These are phyloP conservation scores for Cutaneotrichosporon arboriforme DNA, from an alignment of 1,284 basidiomycete genomes.

Conservation along the genomic window DNA sequence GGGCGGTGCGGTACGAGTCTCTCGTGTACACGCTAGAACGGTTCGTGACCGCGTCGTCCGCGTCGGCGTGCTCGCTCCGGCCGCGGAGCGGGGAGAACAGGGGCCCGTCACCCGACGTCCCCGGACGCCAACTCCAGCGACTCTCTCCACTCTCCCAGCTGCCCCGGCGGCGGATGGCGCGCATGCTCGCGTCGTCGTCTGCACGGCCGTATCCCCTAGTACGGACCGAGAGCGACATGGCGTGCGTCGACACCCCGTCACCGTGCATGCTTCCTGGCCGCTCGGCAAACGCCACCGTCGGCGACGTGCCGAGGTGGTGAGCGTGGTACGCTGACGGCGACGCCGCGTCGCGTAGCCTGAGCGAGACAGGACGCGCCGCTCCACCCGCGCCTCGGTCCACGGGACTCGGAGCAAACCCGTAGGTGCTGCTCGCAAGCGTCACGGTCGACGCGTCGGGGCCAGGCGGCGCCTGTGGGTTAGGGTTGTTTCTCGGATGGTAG, in stretches of 20 bases:
- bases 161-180: slow-evolving; percentile 29
- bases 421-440: slow-evolving; percentile 87
- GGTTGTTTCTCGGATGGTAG: slow-evolving; percentile 92
- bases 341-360: slow-evolving; percentile 12
- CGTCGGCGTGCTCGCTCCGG: neutral
- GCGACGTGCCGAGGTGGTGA: neutral
- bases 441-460: slow-evolving; percentile 85
- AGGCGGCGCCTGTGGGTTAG: slow-evolving; percentile 80
- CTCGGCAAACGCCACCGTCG: slow-evolving; percentile 14
- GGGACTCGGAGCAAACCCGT: slow-evolving; percentile 58
- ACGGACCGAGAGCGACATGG: slow-evolving; percentile 10
- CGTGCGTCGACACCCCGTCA: slow-evolving; percentile 15
- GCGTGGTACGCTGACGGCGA: slow-evolving; percentile 9
- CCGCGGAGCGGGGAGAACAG: slow-evolving; percentile 8
- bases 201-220: slow-evolving; percentile 11
- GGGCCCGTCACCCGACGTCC: neutral
- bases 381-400: slow-evolving; percentile 1
- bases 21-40: slow-evolving; percentile 10
- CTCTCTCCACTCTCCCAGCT: slow-evolving; percentile 40
- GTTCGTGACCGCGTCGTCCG: slow-evolving; percentile 1
- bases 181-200: slow-evolving; percentile 24
- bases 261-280: slow-evolving; percentile 6
- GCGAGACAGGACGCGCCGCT: slow-evolving; percentile 7
- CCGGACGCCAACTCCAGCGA: slow-evolving; percentile 33
- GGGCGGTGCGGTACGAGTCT: slow-evolving; percentile 15